Evolutionary conservation across 2,329 filamentous ascomycete species (phyloP).

Genomic region (Parafenestella ontariensis): DNA sequence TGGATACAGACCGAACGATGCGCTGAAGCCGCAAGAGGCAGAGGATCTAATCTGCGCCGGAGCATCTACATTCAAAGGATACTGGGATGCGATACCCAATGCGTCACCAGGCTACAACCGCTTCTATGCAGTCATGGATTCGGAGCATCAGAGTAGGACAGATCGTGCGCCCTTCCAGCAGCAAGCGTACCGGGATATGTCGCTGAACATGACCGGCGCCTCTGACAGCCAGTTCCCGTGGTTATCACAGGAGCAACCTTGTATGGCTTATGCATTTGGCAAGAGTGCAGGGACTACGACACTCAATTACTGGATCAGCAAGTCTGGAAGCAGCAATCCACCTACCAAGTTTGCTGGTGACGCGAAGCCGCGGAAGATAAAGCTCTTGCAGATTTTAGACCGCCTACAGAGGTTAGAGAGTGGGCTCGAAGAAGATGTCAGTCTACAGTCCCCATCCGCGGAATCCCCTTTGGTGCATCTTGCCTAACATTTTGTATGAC

Average conservation of each 20-base stretch:
- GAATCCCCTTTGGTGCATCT: conserved; percentile 19
- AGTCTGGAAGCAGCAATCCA: conserved; percentile 64
- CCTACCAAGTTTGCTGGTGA: conserved; percentile 66
- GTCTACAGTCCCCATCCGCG: conserved; percentile 27
- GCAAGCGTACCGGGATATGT: conserved; percentile 47
- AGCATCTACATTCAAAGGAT: conserved; percentile 51
- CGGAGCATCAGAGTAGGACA: conserved; percentile 47
- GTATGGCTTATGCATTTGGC: conserved; percentile 72
- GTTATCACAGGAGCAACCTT: conserved; percentile 78
- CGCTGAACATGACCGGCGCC: conserved; percentile 46
- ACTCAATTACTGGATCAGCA: conserved; percentile 71
- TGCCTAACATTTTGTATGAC: conserved; percentile 43
- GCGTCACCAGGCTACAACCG: conserved; percentile 46
- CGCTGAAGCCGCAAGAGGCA: conserved; percentile 40
- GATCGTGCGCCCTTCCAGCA: conserved; percentile 48
- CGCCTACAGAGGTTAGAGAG: conserved; percentile 52
- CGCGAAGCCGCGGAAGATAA: conserved; percentile 66
- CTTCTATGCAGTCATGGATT: conserved; percentile 51
- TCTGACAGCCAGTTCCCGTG: conserved; percentile 60
- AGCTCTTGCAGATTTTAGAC: conserved; percentile 58
- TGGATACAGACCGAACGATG: conserved; percentile 44
- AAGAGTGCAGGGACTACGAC: conserved; percentile 73
- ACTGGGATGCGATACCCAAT: conserved; percentile 46
- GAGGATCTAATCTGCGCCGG: conserved; percentile 49
- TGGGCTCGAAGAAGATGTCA: conserved; percentile 53